Percentiles rank a stretch among this genome's conserved stretches.
Conservation (phyloP, 2,329 filamentous ascomycete species). For the Trichoderma oligosporum region DNA sequence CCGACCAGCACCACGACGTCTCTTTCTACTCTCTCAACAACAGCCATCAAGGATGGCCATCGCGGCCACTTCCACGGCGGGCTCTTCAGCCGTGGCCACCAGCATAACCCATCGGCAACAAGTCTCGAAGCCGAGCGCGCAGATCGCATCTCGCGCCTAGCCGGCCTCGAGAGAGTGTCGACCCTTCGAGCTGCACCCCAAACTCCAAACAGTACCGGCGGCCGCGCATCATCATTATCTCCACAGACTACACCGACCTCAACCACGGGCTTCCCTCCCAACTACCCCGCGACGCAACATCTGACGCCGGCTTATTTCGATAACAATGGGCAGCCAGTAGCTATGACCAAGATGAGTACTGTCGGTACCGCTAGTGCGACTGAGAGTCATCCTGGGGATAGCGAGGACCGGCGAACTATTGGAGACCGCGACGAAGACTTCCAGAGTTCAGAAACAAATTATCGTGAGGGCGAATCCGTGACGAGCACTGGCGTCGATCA, state of each 20-base stretch:
- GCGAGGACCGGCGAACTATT: slow-evolving; percentile 50
- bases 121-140: slow-evolving; percentile 88
- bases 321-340: slow-evolving; percentile 63
- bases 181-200: slow-evolving; percentile 58
- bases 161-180: slow-evolving; percentile 83
- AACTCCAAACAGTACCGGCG: slow-evolving; percentile 29
- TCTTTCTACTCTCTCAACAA: slow-evolving; percentile 85
- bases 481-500: slow-evolving; percentile 49
- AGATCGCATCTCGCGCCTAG: slow-evolving; percentile 90
- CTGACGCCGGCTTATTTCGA: slow-evolving; percentile 75
- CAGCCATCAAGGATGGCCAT: slow-evolving; percentile 94
- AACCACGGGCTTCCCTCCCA: slow-evolving; percentile 41
- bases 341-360: slow-evolving; percentile 75
- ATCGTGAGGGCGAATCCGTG: slow-evolving; percentile 55
- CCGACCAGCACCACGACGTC: slow-evolving; percentile 91
- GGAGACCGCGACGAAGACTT: slow-evolving; percentile 64
- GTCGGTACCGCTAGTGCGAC: slow-evolving; percentile 89
- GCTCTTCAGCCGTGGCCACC: slow-evolving; percentile 52
- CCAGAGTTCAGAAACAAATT: slow-evolving; percentile 64
- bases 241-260: slow-evolving; percentile 52
- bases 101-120: slow-evolving; percentile 58
- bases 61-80: slow-evolving; percentile 66
- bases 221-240: slow-evolving; percentile 38
- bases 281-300: slow-evolving; percentile 38
- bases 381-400: slow-evolving; percentile 60